Percentiles rank a stretch among this genome's conserved stretches.
These are phyloP conservation scores for Moniliophthora roreri DNA, from an alignment of 1,284 basidiomycete species.

Conservation along the genomic window DNA sequence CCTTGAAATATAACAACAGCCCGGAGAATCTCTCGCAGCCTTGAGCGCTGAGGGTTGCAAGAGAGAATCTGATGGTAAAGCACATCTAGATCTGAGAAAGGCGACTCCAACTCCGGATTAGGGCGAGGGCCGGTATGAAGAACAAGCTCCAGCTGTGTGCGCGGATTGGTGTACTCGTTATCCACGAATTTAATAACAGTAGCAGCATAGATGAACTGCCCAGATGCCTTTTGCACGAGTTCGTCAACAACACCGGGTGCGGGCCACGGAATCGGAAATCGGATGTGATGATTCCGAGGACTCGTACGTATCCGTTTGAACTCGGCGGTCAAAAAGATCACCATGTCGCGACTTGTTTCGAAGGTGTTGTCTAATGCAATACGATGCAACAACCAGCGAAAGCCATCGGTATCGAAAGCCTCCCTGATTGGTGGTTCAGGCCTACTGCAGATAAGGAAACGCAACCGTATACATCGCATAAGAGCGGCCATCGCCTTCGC, in stretches of 20 bases:
- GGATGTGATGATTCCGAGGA: background rate
- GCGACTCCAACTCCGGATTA: background rate
- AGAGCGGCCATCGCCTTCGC: background rate
- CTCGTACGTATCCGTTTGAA: background rate
- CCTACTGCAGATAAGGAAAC: slow-evolving; percentile 25
- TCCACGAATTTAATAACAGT: slow-evolving; percentile 26
- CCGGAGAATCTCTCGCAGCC: background rate
- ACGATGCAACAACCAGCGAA: background rate
- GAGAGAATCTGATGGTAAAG: background rate
- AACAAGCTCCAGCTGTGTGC: slow-evolving; percentile 22
- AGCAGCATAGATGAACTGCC: slow-evolving; percentile 26
- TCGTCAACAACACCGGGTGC: slow-evolving; percentile 14
- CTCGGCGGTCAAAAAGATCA: background rate
- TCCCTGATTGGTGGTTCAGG: slow-evolving; percentile 25
- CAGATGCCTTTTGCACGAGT: slow-evolving; percentile 22
- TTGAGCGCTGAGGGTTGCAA: background rate
- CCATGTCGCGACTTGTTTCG: background rate
- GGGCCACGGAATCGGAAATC: slow-evolving; percentile 19
- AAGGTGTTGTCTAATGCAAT: background rate
- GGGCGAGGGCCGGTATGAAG: too few species aligned
- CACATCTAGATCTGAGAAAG: slow-evolving; percentile 26
- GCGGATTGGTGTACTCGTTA: slow-evolving; percentile 19
- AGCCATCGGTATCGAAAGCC: background rate
- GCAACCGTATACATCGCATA: slow-evolving; percentile 17
- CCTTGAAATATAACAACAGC: background rate